Evolutionary conservation across 495 filamentous ascomycete species (phyloP), one percentile per base, ranked within the genome.

Genomic region (Aspergillus panamensis): DNA sequence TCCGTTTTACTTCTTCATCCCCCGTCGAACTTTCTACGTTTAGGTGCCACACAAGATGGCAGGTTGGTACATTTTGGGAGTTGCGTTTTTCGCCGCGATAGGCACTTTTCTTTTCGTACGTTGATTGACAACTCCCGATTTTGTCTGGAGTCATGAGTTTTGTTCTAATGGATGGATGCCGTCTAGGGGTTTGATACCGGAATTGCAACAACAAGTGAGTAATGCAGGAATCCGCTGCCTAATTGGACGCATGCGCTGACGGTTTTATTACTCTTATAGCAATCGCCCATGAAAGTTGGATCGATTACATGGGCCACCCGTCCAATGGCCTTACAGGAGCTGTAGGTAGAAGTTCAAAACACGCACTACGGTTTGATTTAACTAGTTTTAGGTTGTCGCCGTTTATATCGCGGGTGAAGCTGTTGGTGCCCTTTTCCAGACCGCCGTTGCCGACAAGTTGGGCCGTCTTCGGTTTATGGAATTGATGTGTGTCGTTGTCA

Each of bases 401-500:
- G 79, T 83, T 16, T 84, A 85, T 57, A 84, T 84, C 55, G 82
- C 82, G 10, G 82, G 82, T 43, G 81, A 84, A 65, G 77, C 80
- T 19, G 67, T 76, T 13, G 82, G 82, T 17, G 79, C 81, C 8
- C 47, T 84, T 13, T 71, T 69, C 0, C 81, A 85, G 60, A 82
- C 76, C 8, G 71, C 78, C 16, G 66, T 83, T 47, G 82, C 75
- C 19, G 82, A 85, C 56, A 77, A 63, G 63, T 75, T 85, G 8
- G 82, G 82, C 31, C 80, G 82, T 35, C 79, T 82, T 42, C 75
- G 80, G 0, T 83, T 84, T 62, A 85, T 85, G 82, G 78, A 83
- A 58, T 45, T 82, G 47, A 74, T 80, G 69, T 83, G 80, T 59
- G 57, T 82, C 13, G 66, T 85, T 43, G 81, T 85, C 21, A 84